Base-by-base conservation (phyloP, 148 eudicot species). In the Rhododendron kiyosumense region DNA sequence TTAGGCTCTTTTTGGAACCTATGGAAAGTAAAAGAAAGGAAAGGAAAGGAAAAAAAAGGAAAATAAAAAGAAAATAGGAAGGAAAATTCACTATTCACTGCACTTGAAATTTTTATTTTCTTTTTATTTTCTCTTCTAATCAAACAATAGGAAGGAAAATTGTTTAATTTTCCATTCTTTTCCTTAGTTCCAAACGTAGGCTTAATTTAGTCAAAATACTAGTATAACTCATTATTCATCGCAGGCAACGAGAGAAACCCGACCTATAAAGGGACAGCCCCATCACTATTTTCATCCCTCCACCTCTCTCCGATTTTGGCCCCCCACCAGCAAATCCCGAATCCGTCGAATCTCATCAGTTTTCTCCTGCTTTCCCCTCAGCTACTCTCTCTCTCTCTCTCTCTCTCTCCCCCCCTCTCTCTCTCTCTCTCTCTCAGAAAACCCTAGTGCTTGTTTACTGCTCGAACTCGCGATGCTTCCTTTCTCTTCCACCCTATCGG, bases 391-490 rank as follows among this genome's bases (percentile, higher is more conserved):
- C 52, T 3, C 12, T 59, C 65, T 6, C 61, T 22, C 52, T 1
- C n/a, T 3, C 13, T 2, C 5, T 57, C 63, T 5, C 5, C 5
- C 20, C 3, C 59, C 15, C 3, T 5, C 54, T 0, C 18, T 28
- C 48, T 30, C 48, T 28, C 74, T 3, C 51, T 38, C 73, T 6
- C 7, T 34, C 7, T 9, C 7, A 1, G 32, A 6, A 41, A 90
- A 90, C 90, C 91, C 90, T 88, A 82, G 84, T 85, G 18, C 20
- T 52, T 26, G 54, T 17, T 36, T 82, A 61, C 48, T 18, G 9
- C 20, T 18, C 69, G 24, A 54, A 32, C 74, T 85, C 87, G 49
- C 89, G 85, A 95, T 95, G 98, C 76, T 87, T 91, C 90, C 90
- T 12, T 88, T 93, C 80, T 90, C 94, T 20, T 83, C 96, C 73